These are phyloP conservation scores for Hymenoscyphus fructigenus DNA, from an alignment of 2,329 filamentous ascomycete genomes.

Conservation along the genomic window DNA sequence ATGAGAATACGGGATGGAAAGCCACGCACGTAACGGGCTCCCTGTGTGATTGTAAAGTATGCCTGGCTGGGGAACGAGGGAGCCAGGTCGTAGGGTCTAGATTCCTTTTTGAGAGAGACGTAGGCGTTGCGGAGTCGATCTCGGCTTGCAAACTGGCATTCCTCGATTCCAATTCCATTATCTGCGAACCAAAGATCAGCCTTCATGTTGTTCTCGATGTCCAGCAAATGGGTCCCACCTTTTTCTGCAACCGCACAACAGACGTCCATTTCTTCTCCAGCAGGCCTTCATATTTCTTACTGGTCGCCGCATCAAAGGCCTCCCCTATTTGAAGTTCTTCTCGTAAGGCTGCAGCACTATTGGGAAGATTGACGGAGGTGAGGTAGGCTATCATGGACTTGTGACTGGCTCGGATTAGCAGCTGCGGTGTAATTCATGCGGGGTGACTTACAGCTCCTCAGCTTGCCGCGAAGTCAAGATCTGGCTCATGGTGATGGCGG, in stretches of 20 bases:
- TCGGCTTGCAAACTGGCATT: conserved; percentile 74
- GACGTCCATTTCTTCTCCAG: conserved; percentile 99
- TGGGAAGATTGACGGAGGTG: conserved; percentile 67
- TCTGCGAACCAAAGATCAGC: conserved; percentile 50
- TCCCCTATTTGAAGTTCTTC: conserved; percentile 71
- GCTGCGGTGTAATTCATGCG: conserved; percentile 19
- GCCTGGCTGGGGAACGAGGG: conserved; percentile 76
- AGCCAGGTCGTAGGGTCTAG: conserved; percentile 86
- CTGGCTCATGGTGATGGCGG: conserved; percentile 60
- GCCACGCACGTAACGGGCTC: conserved; percentile 81
- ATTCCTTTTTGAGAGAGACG: conserved; percentile 71
- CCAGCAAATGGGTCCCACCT: conserved; percentile 53
- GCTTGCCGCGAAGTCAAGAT: conserved; percentile 78
- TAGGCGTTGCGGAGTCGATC: conserved; percentile 78
- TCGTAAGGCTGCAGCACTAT: conserved; percentile 69
- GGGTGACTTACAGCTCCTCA: conserved; percentile 74
- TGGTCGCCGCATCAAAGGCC: conserved; percentile 73
- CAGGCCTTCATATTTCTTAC: conserved; percentile 91
- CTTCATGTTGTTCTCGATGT: neutral
- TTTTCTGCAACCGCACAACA: conserved; percentile 91
- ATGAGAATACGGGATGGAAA: conserved; percentile 90
- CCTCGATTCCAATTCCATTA: conserved; percentile 87
- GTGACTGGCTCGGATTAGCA: conserved; percentile 57
- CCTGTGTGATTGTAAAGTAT: conserved; percentile 81
- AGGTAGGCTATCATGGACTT: conserved; percentile 93